Conservation (phyloP, 441 rosid genomes). For the Flueggea neowawraea region DNA sequence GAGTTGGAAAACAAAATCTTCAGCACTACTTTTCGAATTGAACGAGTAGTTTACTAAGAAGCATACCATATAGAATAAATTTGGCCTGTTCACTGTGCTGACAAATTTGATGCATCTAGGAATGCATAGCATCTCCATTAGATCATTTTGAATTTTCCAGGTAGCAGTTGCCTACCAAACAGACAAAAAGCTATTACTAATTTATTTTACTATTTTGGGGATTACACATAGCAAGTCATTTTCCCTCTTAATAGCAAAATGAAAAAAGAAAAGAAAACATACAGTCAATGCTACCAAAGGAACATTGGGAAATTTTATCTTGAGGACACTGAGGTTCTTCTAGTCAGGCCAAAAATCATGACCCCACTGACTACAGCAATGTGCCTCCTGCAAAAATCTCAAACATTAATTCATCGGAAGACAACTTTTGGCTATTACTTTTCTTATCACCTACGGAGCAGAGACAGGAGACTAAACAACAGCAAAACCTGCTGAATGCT, state of each 20-base stretch:
- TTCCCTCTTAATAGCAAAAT: background rate
- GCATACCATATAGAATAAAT: constrained; percentile 93
- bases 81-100: constrained; percentile 98
- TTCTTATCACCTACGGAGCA: background rate
- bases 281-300: constrained; percentile 95
- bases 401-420: constrained; percentile 3
- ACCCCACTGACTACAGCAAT: constrained; percentile 99
- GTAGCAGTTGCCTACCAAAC: constrained; percentile 94
- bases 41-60: constrained; percentile 4
- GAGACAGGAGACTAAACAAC: background rate
- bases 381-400: constrained; percentile 86
- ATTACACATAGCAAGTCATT: background rate
- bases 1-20: constrained; percentile 3
- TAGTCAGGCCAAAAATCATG: constrained; percentile 99
- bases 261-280: constrained; percentile 22
- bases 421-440: background rate
- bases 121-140: constrained; percentile 88
- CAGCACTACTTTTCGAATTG: background rate
- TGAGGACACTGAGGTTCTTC: constrained; percentile 89
- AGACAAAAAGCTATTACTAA: constrained; percentile 11
- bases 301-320: constrained; percentile 89
- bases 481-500: background rate
- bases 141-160: constrained; percentile 83
- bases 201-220: constrained; percentile 4
- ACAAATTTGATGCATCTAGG: constrained; percentile 87